Evolutionary conservation across 2,329 filamentous ascomycete species (phyloP), one percentile per base, ranked within the genome.

Genomic region (Trichoderma aggressivum): DNA sequence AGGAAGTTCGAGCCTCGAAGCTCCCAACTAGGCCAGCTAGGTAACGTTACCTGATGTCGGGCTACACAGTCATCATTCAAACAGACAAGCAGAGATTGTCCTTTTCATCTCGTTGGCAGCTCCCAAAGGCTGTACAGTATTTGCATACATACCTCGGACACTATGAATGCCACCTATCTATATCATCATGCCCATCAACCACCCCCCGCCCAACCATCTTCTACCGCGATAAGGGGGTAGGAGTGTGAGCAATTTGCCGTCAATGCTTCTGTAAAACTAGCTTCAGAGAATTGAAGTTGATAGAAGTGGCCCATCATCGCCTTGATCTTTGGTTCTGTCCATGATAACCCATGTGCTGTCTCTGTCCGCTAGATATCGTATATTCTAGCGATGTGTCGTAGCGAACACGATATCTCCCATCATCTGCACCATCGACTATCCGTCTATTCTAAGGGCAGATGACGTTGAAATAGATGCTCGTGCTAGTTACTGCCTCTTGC

Each of bases 1-100:
- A 68, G 70, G 70, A 62, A 71, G 70, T 67, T 71, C 60, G 53
- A 65, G 60, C 69, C 60, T 71, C 34, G 62, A 39, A 60, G 55
- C 21, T 69, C 65, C 65, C 56, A 36, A 43, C 39, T 65, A 36
- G 70, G 47, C 47, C 58, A 59, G 34, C 58, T 63, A 68, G 70
- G 70, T 71, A 71, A 71, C 70, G 70, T 71, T 71, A 71, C 70
- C 43, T 67, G 39, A 32, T 60, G 39, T 26, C 28, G 56, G 24
- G 65, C 65, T 61, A 53, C 65, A 61, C 34, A 53, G 18, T n/a
- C 53, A 61, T 53, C 30, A 24, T 50, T 66, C 53, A 43, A 21
- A 26, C 21, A 39, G 28, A 32, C 28, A 32, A 59, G 56, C 28
- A 56, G 24, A 56, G 32, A 56, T 28, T 56, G 28, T 28, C 16